These are phyloP conservation scores for Fusarium guadeloupense DNA, from an alignment of 2,329 filamentous ascomycete species.

Conservation along the genomic window DNA sequence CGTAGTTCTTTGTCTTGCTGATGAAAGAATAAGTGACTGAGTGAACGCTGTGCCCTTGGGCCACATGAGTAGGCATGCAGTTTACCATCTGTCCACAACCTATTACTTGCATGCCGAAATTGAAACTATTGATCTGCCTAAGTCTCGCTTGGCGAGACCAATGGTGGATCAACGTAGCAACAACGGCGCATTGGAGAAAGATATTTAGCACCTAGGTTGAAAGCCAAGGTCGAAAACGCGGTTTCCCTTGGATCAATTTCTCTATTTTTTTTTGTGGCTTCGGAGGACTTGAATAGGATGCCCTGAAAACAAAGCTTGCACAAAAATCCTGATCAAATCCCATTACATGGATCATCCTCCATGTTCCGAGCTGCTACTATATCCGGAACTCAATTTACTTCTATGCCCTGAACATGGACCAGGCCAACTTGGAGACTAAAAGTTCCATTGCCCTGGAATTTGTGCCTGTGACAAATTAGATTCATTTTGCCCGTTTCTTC, in stretches of 20 bases:
- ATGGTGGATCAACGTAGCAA: background rate
- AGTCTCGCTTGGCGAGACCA: background rate
- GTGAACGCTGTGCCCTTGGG: conserved; percentile 9
- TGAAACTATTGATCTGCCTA: background rate
- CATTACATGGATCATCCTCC: background rate
- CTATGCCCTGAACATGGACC: conserved; percentile 6
- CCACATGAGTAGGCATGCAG: background rate
- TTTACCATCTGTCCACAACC: background rate
- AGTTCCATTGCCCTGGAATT: conserved; percentile 7
- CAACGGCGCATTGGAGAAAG: background rate
- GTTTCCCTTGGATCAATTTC: no score
- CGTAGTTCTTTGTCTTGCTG: conserved; percentile 6
- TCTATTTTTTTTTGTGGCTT: no score
- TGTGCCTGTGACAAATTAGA: background rate
- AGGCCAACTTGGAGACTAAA: conserved; percentile 8
- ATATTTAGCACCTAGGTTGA: no score
- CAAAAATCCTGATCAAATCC: no score
- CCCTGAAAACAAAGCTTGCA: no score
- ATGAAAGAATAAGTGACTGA: conserved; percentile 2
- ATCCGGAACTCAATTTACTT: conserved; percentile 1
- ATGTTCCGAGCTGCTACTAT: background rate
- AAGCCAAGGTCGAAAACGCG: background rate
- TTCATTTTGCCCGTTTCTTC: conserved; percentile 1
- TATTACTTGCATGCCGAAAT: background rate
- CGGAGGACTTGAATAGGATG: no score